Evolutionary conservation across 345 rosid genomes (phyloP), one percentile per base, ranked within the genome.

Genomic region (Linum trigynum): DNA sequence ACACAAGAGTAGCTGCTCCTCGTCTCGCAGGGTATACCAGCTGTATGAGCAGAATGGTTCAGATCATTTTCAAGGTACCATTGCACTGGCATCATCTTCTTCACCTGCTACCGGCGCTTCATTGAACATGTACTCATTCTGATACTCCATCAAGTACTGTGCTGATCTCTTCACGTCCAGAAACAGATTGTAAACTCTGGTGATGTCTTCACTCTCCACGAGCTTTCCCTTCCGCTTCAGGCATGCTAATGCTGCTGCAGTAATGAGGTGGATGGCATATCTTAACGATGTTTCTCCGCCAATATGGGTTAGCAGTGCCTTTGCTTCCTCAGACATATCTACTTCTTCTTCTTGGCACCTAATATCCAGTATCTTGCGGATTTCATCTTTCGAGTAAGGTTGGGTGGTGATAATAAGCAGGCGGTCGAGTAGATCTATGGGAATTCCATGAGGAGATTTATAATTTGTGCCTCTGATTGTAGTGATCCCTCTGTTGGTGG

Each of bases 261-360:
- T 84, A 32, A 94, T 94, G 6, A 94, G 88, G 78, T 90, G 87
- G 69, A 94, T 90, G 23, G 90, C 91, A 67, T 94, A 94, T 77
- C 97, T 94, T 75, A 90, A 76, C 57, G 99, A 90, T 42, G 97
- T 94, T 51, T 88, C 91, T 0, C 75, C 88, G 35, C 98, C 97
- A 5, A 92, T 88, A 74, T 83, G 80, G 1, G 98, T 90, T 79
- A 90, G 53, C 37, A 92, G 67, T 64, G 85, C 87, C 64, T 81
- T 92, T 5, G 94, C 96, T 39, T 89, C 97, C 73, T 86, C 92
- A 38, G 81, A 68, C 86, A 89, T 82, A 58, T 92, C 97, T 0
- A 92, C 95, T 35, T 87, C 96, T 80, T 92, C 97, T 74, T 90
- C 98, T 83, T 85, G 95, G 81, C 91, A 85, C 67, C 99, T 85